These are phyloP conservation scores for Lentinula sp. DNA, from an alignment of 768 basidiomycete species.

Conservation along the genomic window DNA sequence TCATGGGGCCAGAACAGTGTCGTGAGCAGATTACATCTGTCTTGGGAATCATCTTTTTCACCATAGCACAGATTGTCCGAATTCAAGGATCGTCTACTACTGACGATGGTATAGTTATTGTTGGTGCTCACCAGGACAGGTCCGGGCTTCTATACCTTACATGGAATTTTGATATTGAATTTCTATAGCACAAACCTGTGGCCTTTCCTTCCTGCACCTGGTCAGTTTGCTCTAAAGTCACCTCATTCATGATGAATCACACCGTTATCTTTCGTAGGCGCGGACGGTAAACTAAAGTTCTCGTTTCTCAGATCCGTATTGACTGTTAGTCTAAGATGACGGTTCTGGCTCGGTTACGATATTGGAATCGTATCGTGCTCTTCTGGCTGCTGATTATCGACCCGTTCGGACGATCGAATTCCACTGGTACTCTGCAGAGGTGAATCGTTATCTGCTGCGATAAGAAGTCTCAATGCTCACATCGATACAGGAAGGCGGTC, in stretches of 20 bases:
- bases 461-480: not conserved
- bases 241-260: slow-evolving; percentile 16
- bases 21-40: slow-evolving; percentile 28
- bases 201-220: slow-evolving; percentile 75
- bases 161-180: not conserved
- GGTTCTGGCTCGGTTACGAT: slow-evolving; percentile 59
- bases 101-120: slow-evolving; percentile 59
- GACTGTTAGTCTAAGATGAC: slow-evolving; percentile 46
- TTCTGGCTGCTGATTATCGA: slow-evolving; percentile 62
- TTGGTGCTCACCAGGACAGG: slow-evolving; percentile 86
- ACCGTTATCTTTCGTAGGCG: slow-evolving; percentile 30
- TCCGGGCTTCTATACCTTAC: slow-evolving; percentile 11
- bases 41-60: slow-evolving; percentile 3
- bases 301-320: slow-evolving; percentile 10
- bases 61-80: slow-evolving; percentile 51
- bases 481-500: slow-evolving; percentile 61
- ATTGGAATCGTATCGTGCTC: slow-evolving; percentile 67
- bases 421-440: slow-evolving; percentile 84
- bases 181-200: slow-evolving; percentile 60
- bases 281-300: slow-evolving; percentile 34
- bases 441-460: slow-evolving; percentile 19
- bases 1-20: slow-evolving; percentile 83
- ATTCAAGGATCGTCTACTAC: slow-evolving; percentile 65
- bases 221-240: slow-evolving; percentile 29
- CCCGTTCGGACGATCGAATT: slow-evolving; percentile 68